A percentile compares a stretch with the other conserved stretches of the same genome.
Evolutionary conservation across 148 eudicot genomes (phyloP).

Genomic region (Dianthus caryophyllus): DNA sequence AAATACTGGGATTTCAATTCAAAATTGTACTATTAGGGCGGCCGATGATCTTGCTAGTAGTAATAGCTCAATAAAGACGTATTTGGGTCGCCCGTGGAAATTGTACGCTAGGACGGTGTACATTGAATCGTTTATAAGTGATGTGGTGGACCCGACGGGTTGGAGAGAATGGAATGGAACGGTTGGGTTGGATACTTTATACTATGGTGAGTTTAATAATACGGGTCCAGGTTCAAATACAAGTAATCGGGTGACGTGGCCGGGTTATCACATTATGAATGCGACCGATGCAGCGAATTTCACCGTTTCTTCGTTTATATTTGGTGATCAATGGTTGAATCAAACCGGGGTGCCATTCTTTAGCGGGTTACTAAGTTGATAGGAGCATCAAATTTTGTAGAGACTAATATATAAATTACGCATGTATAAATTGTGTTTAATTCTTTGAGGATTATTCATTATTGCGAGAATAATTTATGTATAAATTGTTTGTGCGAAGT

Average conservation of each 20-base stretch:
- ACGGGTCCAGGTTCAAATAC: slow-evolving; percentile 51
- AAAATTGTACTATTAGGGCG: slow-evolving; percentile 52
- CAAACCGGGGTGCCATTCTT: slow-evolving; percentile 52
- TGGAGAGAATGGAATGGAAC: slow-evolving; percentile 66
- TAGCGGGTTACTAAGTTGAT: slow-evolving; percentile 38
- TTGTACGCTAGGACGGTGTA: slow-evolving; percentile 55
- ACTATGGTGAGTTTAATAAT: slow-evolving; percentile 64
- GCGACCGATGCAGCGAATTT: slow-evolving; percentile 56
- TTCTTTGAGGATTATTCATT: neutral
- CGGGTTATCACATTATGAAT: slow-evolving; percentile 46
- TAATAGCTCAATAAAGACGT: slow-evolving; percentile 32
- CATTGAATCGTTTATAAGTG: slow-evolving; percentile 46
- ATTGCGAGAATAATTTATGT: neutral
- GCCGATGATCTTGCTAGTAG: slow-evolving; percentile 49
- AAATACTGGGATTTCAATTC: slow-evolving; percentile 67
- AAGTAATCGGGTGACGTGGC: slow-evolving; percentile 49
- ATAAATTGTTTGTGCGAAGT: no score
- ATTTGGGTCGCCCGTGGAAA: slow-evolving; percentile 82
- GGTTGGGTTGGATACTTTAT: slow-evolving; percentile 52
- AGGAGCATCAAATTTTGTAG: neutral
- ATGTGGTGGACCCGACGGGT: slow-evolving; percentile 38
- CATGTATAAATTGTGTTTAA: neutral
- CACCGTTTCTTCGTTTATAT: slow-evolving; percentile 42
- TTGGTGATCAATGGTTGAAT: slow-evolving; percentile 64
- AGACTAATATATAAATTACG: neutral